These are phyloP conservation scores for Radiomyces spectabilis DNA, from an alignment of 192 early-diverging fungal species.

Conservation along the genomic window DNA sequence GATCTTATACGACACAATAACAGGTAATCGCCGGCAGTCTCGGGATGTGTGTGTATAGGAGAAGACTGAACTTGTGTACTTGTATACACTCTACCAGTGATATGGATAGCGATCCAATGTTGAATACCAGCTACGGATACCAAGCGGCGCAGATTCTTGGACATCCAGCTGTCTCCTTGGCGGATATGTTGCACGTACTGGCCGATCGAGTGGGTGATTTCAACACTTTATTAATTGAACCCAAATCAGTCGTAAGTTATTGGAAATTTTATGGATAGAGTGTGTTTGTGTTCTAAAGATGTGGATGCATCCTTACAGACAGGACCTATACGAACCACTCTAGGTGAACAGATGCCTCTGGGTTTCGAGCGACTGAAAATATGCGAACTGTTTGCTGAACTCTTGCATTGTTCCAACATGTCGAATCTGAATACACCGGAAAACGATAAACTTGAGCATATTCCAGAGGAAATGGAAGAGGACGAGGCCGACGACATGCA, in stretches of 20 bases:
- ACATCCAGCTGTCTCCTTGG: conserved; percentile 65
- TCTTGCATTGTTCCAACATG: conserved; percentile 90
- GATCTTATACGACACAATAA: conserved; percentile 97
- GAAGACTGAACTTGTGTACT: too few species aligned
- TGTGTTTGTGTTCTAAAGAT: too few species aligned
- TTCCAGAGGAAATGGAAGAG: too few species aligned
- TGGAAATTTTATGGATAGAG: too few species aligned
- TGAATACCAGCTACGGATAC: conserved; percentile 14
- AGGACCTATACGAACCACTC: conserved; percentile 63
- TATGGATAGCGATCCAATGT: conserved; percentile 20
- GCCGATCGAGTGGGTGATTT: conserved; percentile 72
- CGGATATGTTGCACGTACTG: conserved; percentile 85
- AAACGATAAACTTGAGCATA: too few species aligned
- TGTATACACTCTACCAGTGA: conserved; percentile 11
- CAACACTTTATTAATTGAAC: conserved; percentile 64
- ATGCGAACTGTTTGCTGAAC: conserved; percentile 97
- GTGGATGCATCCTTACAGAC: too few species aligned
- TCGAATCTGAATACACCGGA: conserved; percentile 66
- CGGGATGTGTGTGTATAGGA: too few species aligned
- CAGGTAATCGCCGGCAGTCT: too few species aligned
- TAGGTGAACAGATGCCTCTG: conserved; percentile 73
- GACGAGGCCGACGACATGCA: background rate
- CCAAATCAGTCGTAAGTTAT: conserved; percentile 71
- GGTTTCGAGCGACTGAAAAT: conserved; percentile 94
- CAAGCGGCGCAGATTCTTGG: too few species aligned